Percentiles rank a stretch among this genome's conserved stretches.
phyloP scores from a whole-genome alignment of 1,139 yeast species.

The Arxiozyma bovina region DNA sequence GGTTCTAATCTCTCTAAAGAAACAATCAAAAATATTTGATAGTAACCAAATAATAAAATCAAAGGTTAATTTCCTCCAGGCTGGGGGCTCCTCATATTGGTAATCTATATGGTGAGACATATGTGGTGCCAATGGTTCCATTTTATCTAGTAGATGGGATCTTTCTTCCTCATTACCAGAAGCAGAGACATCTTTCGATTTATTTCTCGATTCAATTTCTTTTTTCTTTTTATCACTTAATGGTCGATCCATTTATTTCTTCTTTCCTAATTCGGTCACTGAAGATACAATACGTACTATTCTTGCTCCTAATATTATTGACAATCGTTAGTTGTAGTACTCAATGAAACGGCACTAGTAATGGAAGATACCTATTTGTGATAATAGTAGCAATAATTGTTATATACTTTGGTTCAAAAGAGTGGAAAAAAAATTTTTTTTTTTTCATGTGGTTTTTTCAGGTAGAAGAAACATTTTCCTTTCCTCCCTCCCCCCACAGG shows the following conservation, averaged over 20 bases:
- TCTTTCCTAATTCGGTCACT: too few species aligned
- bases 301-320: too few species aligned
- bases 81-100: constrained; percentile 8
- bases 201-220: neutral
- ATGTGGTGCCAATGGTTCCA: neutral
- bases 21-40: constrained; percentile 21
- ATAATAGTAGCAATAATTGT: too few species aligned
- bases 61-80: constrained; percentile 8
- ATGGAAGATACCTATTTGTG: too few species aligned
- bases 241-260: constrained; percentile 24
- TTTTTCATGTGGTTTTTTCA: too few species aligned
- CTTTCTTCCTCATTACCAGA: neutral
- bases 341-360: too few species aligned
- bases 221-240: constrained; percentile 2
- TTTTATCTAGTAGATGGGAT: neutral
- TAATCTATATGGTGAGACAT: neutral
- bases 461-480: too few species aligned
- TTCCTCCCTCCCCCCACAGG: too few species aligned
- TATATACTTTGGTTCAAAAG: too few species aligned
- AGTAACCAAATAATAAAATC: constrained; percentile 10
- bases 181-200: neutral
- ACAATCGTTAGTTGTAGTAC: too few species aligned
- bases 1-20: constrained; percentile 62
- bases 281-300: too few species aligned
- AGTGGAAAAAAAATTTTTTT: too few species aligned